Percentiles rank a stretch among this genome's conserved stretches.
phyloP scores from a whole-genome alignment of 2,329 filamentous ascomycete species.

The Mariannaea elegans region DNA sequence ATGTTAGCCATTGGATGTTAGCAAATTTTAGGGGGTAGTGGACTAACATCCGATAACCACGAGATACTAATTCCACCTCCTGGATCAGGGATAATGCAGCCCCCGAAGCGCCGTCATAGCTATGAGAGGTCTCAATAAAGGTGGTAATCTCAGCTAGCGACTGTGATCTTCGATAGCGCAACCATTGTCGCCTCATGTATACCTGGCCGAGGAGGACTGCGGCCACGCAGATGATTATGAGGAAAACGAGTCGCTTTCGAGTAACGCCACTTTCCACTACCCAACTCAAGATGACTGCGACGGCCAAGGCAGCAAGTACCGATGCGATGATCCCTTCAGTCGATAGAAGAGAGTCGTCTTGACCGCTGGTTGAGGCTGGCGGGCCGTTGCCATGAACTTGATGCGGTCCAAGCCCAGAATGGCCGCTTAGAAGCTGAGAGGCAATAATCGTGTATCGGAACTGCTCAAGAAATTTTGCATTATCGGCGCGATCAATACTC shows the following conservation, averaged over 20 bases:
- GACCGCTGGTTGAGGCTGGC: conserved; percentile 16
- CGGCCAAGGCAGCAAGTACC: conserved; percentile 63
- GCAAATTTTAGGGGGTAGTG: not conserved
- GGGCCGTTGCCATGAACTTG: conserved; percentile 34
- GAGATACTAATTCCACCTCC: conserved; percentile 93
- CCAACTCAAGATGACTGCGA: conserved; percentile 80
- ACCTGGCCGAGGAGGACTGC: conserved; percentile 68
- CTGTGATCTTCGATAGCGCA: conserved; percentile 79
- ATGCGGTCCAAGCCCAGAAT: conserved; percentile 58
- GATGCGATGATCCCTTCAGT: conserved; percentile 60
- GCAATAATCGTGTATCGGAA: conserved; percentile 94
- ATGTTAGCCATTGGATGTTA: conserved; percentile 1
- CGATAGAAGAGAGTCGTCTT: conserved; percentile 47
- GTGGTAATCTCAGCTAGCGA: conserved; percentile 73
- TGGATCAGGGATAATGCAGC: conserved; percentile 85
- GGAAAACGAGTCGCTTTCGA: conserved; percentile 62
- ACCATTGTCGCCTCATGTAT: conserved; percentile 81
- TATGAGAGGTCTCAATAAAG: conserved; percentile 79
- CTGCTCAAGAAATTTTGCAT: conserved; percentile 86
- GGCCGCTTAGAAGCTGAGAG: conserved; percentile 84
- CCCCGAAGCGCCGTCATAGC: conserved; percentile 80
- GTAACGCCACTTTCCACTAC: conserved; percentile 64
- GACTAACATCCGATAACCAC: conserved; percentile 84
- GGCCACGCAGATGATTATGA: conserved; percentile 62
- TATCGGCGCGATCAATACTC: conserved; percentile 79